Percentiles rank a stretch among this genome's conserved stretches.
phyloP scores from a whole-genome alignment of 257 asterid genomes.

The Solanum pinnatisectum region DNA sequence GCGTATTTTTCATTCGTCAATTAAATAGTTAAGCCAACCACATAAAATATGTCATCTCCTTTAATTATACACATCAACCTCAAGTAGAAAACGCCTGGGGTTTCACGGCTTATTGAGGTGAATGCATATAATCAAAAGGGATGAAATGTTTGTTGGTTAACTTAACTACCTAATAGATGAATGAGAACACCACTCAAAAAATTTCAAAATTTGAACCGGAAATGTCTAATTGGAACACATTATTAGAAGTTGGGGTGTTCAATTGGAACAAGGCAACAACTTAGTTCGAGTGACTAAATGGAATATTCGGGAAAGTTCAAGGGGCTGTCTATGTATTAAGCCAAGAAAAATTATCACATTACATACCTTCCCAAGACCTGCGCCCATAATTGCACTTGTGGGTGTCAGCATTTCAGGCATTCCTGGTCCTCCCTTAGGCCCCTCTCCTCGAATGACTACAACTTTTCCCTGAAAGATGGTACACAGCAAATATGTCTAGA shows the following conservation, averaged over 20 bases:
- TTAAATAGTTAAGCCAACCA: not conserved
- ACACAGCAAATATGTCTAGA: not conserved
- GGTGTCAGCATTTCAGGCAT: slow-evolving; percentile 99
- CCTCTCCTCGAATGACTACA: slow-evolving; percentile 93
- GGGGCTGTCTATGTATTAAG: not conserved
- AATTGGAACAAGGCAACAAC: not conserved
- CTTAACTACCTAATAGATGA: not conserved
- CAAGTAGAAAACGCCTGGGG: not conserved
- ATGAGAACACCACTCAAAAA: not conserved
- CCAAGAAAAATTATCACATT: not conserved
- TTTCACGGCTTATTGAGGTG: not conserved
- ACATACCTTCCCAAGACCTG: slow-evolving; percentile 95
- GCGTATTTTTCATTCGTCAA: not conserved
- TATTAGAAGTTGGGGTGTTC: not conserved
- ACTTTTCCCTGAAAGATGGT: slow-evolving; percentile 70
- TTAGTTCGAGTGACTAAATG: not conserved
- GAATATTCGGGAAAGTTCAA: not conserved
- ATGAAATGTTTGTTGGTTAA: not conserved
- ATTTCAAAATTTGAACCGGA: not conserved
- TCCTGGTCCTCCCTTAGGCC: slow-evolving; percentile 99
- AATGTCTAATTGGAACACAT: not conserved
- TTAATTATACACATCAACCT: not conserved
- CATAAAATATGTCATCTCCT: not conserved
- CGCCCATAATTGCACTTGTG: slow-evolving; percentile 98
- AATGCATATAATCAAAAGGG: not conserved